phyloP scores from a whole-genome alignment of 2,329 filamentous ascomycete genomes.

The Endothia cerciana region DNA sequence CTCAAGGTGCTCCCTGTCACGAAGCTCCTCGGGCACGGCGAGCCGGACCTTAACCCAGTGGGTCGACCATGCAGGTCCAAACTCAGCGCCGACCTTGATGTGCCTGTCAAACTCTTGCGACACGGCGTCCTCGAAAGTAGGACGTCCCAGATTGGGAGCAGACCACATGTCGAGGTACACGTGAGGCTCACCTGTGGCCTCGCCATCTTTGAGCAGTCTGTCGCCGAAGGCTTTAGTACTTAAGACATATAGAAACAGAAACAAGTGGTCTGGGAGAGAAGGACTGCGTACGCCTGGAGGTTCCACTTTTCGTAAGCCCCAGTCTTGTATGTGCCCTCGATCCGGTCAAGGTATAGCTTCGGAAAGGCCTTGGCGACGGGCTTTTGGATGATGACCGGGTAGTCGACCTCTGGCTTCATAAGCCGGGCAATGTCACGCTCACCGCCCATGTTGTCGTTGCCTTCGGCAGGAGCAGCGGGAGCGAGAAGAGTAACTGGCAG shows the following conservation, averaged over 20 bases:
- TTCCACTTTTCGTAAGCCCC: conserved; percentile 81
- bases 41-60: conserved; percentile 94
- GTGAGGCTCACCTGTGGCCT: conserved; percentile 69
- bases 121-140: conserved; percentile 84
- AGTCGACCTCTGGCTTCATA: conserved; percentile 51
- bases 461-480: not conserved
- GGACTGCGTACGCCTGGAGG: conserved; percentile 48
- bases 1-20: conserved; percentile 81
- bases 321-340: conserved; percentile 76
- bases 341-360: conserved; percentile 81
- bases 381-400: conserved; percentile 54
- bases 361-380: conserved; percentile 79
- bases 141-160: conserved; percentile 76
- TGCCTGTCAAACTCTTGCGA: conserved; percentile 70
- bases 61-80: conserved; percentile 95
- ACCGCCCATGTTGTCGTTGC: conserved; percentile 54
- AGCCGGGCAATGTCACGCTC: conserved; percentile 42
- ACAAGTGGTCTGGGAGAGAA: conserved; percentile 28
- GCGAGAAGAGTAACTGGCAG: not conserved
- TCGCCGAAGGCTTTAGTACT: not conserved
- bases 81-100: conserved; percentile 75
- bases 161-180: conserved; percentile 87
- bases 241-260: conserved; percentile 21
- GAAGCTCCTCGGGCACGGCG: conserved; percentile 73
- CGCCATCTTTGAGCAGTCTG: conserved; percentile 74